Conservation (phyloP, 257 asterid genomes). For the Nicotiana undulata region DNA sequence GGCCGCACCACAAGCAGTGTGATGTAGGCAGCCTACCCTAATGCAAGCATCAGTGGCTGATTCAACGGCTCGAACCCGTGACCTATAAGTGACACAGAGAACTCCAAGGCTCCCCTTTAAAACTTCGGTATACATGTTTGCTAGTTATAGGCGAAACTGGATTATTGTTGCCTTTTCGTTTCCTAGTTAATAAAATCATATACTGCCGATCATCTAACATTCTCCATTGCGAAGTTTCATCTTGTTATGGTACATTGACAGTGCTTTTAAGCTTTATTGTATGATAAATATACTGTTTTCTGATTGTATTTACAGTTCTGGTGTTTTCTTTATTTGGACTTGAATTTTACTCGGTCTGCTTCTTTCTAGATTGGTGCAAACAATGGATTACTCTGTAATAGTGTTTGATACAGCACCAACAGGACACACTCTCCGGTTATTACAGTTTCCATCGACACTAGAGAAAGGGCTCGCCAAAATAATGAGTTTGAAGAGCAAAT, state of each 20-base stretch:
- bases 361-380: slow-evolving; percentile 71
- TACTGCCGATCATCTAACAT: neutral
- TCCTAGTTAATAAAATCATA: neutral
- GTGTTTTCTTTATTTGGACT: neutral
- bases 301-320: neutral
- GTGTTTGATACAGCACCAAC: slow-evolving; percentile 99
- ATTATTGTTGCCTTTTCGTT: neutral
- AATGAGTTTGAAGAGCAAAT: slow-evolving; percentile 83
- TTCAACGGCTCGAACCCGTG: too few species aligned
- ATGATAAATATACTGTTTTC: neutral
- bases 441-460: slow-evolving; percentile 90
- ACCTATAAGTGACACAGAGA: too few species aligned
- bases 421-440: slow-evolving; percentile 91
- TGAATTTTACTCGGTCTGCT: neutral
- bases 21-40: too few species aligned
- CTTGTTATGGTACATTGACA: neutral
- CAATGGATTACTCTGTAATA: slow-evolving; percentile 91
- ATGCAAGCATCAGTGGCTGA: too few species aligned
- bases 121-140: neutral
- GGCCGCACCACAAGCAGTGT: too few species aligned
- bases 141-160: neutral
- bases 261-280: neutral
- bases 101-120: too few species aligned
- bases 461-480: slow-evolving; percentile 86
- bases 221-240: neutral